Evolutionary conservation across 352 stramenopile species (phyloP).

Genomic region (Phytophthora boehmeriae): DNA sequence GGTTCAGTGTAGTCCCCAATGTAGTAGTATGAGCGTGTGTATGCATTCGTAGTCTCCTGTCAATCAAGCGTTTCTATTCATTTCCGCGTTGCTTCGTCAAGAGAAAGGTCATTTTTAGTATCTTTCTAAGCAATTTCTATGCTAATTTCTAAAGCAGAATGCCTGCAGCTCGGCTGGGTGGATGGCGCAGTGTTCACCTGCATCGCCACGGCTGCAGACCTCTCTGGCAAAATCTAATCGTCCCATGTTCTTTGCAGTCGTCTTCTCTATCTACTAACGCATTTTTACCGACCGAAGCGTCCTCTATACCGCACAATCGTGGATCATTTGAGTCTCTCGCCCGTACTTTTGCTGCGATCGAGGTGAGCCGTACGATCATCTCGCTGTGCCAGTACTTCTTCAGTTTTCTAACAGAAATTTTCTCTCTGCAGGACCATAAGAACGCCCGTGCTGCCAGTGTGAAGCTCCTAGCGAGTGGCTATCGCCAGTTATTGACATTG

Average conservation of each 20-base stretch:
- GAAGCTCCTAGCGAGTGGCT: slow-evolving; percentile 45
- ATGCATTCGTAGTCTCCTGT: too few relatives aligned
- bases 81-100: too few relatives aligned
- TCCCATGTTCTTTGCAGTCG: neutral
- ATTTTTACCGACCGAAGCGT: neutral
- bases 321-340: slow-evolving; percentile 51
- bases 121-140: too few relatives aligned
- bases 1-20: neutral
- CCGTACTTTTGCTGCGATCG: slow-evolving; percentile 54
- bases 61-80: too few relatives aligned
- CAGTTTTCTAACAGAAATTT: neutral
- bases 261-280: slow-evolving; percentile 10
- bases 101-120: too few relatives aligned
- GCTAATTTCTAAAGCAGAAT: slow-evolving; percentile 5
- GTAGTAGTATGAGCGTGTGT: slow-evolving; percentile 9
- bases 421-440: slow-evolving; percentile 41
- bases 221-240: neutral
- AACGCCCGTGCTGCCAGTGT: slow-evolving; percentile 64
- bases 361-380: slow-evolving; percentile 36
- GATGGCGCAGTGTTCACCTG: slow-evolving; percentile 9
- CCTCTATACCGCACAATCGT: slow-evolving; percentile 5
- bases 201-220: neutral
- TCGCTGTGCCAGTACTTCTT: too few relatives aligned
- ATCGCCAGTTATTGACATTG: slow-evolving; percentile 43
- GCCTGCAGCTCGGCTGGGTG: slow-evolving; percentile 3